Base-by-base conservation (phyloP, 257 asterid species). In the Solanum arcanum region DNA sequence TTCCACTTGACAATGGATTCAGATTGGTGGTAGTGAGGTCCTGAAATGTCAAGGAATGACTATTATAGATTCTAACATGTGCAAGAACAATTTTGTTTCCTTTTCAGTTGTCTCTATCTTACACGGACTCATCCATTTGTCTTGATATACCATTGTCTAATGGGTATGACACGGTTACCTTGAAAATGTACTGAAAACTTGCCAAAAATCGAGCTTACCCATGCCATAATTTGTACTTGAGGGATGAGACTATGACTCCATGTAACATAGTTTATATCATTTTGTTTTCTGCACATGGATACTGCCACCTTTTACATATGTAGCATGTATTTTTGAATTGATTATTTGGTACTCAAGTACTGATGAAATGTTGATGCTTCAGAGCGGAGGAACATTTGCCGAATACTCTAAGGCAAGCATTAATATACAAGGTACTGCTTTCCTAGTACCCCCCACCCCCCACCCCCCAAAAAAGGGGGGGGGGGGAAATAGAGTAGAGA, bases 321-420 rank as follows among this genome's bases (percentile, higher is more conserved):
- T 78, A 78, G 25, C 42, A 78, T 29, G 68, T 81, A 23, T 77
- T 83, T 20, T 70, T 44, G 37, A 62, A 20, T 73, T 70, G 85
- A 59, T 74, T 88, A 46, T 87, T 74, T 87, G 46, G 66, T n/a
- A 47, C 85, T 27, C 68, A 18, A 77, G 74, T 86, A 86, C 83
- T 91, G 68, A 60, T 77, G 78, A 69, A 80, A 77, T 70, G 84
- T 92, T 89, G 88, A 86, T 75, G 86, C 90, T 90, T 80, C 94
- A 95, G 99, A 92, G 99, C 98, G 12, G 99, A 97, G 91, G 99
- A 97, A 89, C 99, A 97, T 95, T 93, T 97, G 90, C 98, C 99
- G 87, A 97, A 97, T 89, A 95, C 99, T 86, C 91, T 97, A 88
- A 94, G 99, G 91, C 99, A 97, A 89, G 99, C 96, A 86, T 91